Percentiles rank a stretch among this genome's conserved stretches.
phyloP scores from a whole-genome alignment of 1,284 basidiomycete genomes.

The Apiotrichum veenhuisii region DNA sequence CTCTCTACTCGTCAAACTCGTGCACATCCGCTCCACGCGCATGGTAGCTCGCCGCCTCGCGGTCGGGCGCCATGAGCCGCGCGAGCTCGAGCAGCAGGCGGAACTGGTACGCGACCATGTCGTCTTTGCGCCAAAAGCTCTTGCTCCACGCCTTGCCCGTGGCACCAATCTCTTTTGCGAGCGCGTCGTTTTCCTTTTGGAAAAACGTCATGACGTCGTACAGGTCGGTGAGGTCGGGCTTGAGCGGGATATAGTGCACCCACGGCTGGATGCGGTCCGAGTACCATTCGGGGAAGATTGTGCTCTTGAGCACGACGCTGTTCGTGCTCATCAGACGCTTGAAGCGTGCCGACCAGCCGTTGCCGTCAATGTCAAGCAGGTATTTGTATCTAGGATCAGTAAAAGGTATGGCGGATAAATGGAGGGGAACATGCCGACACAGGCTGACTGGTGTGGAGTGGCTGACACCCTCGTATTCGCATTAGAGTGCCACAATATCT shows the following conservation, averaged over 20 bases:
- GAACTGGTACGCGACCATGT: constrained; percentile 63
- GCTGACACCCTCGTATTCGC: too few relatives aligned
- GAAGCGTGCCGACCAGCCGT: constrained; percentile 50
- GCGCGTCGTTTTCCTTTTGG: constrained; percentile 56
- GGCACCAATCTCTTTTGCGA: constrained; percentile 58
- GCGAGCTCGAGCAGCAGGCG: constrained; percentile 50
- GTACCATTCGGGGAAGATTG: constrained; percentile 53
- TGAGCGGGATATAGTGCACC: constrained; percentile 53
- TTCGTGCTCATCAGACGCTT: constrained; percentile 49
- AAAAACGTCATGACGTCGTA: constrained; percentile 58
- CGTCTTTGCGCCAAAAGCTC: constrained; percentile 61
- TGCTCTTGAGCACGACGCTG: constrained; percentile 50
- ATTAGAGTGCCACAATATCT: too few relatives aligned
- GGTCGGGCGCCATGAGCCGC: constrained; percentile 25
- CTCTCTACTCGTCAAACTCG: background rate
- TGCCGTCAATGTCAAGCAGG: constrained; percentile 45
- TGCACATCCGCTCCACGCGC: background rate
- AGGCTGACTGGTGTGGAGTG: too few relatives aligned
- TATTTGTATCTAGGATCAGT: constrained; percentile 53
- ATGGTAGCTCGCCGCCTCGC: constrained; percentile 21
- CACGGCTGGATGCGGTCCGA: constrained; percentile 51
- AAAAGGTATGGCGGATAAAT: too few relatives aligned
- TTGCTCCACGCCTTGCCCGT: constrained; percentile 61
- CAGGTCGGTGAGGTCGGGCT: constrained; percentile 54
- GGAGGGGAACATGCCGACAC: constrained; percentile 52